Percentiles rank a stretch among this genome's conserved stretches.
phyloP scores from a whole-genome alignment of 768 basidiomycete species.

The Thelephora ganbajun region DNA sequence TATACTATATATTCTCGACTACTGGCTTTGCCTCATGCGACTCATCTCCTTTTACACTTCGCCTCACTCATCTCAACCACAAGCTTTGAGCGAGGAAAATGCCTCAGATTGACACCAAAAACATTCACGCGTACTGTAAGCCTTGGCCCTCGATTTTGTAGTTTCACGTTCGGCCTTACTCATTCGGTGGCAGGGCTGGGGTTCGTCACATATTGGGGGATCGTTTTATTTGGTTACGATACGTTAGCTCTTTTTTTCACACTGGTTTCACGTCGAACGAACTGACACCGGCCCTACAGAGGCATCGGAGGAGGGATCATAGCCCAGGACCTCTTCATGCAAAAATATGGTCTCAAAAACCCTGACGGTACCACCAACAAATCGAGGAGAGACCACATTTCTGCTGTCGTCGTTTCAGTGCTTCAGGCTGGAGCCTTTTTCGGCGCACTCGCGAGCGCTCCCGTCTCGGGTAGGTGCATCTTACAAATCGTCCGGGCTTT shows the following conservation, averaged over 20 bases:
- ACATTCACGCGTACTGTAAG: constrained; percentile 10
- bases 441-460: constrained; percentile 64
- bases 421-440: constrained; percentile 84
- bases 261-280: constrained; percentile 10
- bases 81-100: not conserved
- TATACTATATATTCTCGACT: too few species aligned
- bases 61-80: too few species aligned
- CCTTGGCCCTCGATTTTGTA: not conserved
- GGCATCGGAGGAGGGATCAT: constrained; percentile 64
- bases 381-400: constrained; percentile 34
- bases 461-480: constrained; percentile 40
- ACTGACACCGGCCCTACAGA: constrained; percentile 17
- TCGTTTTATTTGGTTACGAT: constrained; percentile 74
- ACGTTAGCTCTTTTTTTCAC: constrained; percentile 29
- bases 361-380: constrained; percentile 27
- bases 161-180: not conserved
- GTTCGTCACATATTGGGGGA: constrained; percentile 65
- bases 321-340: constrained; percentile 41
- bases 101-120: constrained; percentile 1
- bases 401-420: constrained; percentile 76
- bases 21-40: too few species aligned
- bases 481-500: not conserved
- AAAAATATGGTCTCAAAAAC: constrained; percentile 44
- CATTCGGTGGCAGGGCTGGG: constrained; percentile 38
- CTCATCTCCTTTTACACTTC: too few species aligned